A percentile compares a stretch with the other conserved stretches of the same genome.
Evolutionary conservation across 2,329 filamentous ascomycete species (phyloP).

Genomic region (Verticillium nonalfalfae): DNA sequence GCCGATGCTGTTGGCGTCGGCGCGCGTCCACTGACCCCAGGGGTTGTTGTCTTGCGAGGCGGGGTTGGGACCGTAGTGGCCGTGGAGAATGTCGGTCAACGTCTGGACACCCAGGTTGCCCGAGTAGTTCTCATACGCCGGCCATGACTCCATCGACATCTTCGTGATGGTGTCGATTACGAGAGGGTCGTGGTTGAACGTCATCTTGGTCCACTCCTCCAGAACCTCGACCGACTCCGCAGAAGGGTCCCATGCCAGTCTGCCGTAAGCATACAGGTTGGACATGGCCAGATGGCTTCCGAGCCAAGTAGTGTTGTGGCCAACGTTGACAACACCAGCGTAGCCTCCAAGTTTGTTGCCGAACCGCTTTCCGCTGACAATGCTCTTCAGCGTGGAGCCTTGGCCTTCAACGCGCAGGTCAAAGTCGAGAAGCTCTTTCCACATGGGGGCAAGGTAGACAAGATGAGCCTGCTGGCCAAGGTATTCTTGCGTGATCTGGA

Average conservation of each 20-base stretch:
- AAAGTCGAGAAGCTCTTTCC: conserved; percentile 62
- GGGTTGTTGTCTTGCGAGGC: conserved; percentile 59
- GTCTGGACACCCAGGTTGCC: conserved; percentile 68
- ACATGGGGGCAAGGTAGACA: conserved; percentile 61
- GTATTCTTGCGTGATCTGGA: conserved; percentile 65
- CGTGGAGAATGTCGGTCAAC: conserved; percentile 59
- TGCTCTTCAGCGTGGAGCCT: conserved; percentile 50
- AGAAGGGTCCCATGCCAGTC: conserved; percentile 57
- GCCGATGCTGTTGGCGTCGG: conserved; percentile 51
- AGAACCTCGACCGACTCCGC: conserved; percentile 42
- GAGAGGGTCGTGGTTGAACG: conserved; percentile 48
- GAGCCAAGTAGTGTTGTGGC: conserved; percentile 60
- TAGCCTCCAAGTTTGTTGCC: conserved; percentile 52
- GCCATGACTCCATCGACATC: conserved; percentile 65
- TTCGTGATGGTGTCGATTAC: conserved; percentile 54
- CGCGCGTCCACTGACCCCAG: conserved; percentile 69
- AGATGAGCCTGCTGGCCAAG: conserved; percentile 64
- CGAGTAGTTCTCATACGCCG: conserved; percentile 63
- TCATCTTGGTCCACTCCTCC: conserved; percentile 61
- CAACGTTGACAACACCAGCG: conserved; percentile 62
- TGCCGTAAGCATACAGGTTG: conserved; percentile 65
- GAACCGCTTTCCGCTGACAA: conserved; percentile 55
- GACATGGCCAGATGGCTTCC: conserved; percentile 65
- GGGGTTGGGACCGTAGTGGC: conserved; percentile 63
- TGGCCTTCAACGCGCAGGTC: conserved; percentile 56